Conservation (phyloP, 2,329 filamentous ascomycete genomes). For the Alternaria novae-zelandiae region DNA sequence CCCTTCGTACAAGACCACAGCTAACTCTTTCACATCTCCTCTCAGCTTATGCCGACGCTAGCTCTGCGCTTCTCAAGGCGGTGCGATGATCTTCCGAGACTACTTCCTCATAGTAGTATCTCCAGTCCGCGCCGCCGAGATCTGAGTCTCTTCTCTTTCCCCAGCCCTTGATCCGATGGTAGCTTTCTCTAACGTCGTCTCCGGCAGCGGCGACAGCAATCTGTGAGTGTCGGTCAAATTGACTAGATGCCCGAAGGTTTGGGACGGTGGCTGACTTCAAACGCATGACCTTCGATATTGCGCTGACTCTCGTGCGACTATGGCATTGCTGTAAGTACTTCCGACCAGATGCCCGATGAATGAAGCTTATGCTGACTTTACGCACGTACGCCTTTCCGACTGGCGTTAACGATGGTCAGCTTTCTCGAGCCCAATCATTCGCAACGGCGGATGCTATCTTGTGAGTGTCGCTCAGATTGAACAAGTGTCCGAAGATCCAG, state of each 20-base stretch:
- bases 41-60: not conserved
- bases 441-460: not conserved
- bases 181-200: not conserved
- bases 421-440: not conserved
- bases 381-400: not conserved
- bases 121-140: not conserved
- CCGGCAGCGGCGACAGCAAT: not conserved
- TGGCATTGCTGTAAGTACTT: not conserved
- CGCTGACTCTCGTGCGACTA: fast-evolving
- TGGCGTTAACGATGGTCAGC: not conserved
- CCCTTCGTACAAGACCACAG: not conserved
- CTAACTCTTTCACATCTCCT: not conserved
- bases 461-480: not conserved
- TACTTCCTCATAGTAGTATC: not conserved
- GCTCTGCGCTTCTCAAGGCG: not conserved
- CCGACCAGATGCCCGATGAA: not conserved
- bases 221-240: not conserved
- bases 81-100: not conserved
- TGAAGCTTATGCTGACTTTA: not conserved
- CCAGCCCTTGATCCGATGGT: not conserved
- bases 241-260: not conserved
- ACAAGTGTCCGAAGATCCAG: too few species aligned
- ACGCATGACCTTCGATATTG: not conserved
- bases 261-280: not conserved
- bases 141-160: not conserved